Evolutionary conservation across 768 basidiomycete genomes (phyloP).

Genomic region (Ephemerocybe angulata): DNA sequence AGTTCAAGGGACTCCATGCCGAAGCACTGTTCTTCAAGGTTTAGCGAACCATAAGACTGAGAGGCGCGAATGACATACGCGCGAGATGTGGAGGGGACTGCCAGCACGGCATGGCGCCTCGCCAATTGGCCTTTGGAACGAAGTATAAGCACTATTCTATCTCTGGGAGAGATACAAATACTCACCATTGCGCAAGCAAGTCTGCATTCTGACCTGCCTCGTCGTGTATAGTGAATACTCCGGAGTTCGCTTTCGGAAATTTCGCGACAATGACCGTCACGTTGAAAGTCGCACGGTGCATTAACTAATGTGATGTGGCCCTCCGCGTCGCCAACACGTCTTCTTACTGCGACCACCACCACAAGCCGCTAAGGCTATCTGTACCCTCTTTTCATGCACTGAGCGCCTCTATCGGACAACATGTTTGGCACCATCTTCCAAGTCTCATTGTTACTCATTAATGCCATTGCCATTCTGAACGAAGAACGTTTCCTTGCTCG

Average conservation of each 20-base stretch:
- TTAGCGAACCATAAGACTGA: background rate
- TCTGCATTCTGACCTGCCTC: conserved; percentile 25
- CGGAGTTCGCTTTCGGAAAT: background rate
- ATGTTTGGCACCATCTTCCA: conserved; percentile 76
- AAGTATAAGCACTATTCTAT: background rate
- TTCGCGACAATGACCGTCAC: background rate
- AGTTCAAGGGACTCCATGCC: conserved; percentile 55
- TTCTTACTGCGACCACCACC: background rate
- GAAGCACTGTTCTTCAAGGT: conserved; percentile 31
- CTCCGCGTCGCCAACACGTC: background rate
- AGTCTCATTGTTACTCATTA: conserved; percentile 82
- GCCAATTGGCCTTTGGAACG: background rate
- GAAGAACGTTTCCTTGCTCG: conserved; percentile 94
- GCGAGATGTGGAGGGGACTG: conserved; percentile 5
- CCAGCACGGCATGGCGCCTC: background rate
- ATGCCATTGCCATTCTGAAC: conserved; percentile 91
- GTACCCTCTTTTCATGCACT: conserved; percentile 3
- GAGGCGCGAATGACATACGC: conserved; percentile 12
- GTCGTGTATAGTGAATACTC: background rate
- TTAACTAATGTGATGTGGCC: background rate
- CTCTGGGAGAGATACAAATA: background rate
- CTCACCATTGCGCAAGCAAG: conserved; percentile 24
- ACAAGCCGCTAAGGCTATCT: background rate
- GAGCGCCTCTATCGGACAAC: conserved; percentile 8
- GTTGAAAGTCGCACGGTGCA: conserved; percentile 4